Evolutionary conservation across 176 grass and related monocot species (phyloP).

Genomic region (Phoenix roebelenii): DNA sequence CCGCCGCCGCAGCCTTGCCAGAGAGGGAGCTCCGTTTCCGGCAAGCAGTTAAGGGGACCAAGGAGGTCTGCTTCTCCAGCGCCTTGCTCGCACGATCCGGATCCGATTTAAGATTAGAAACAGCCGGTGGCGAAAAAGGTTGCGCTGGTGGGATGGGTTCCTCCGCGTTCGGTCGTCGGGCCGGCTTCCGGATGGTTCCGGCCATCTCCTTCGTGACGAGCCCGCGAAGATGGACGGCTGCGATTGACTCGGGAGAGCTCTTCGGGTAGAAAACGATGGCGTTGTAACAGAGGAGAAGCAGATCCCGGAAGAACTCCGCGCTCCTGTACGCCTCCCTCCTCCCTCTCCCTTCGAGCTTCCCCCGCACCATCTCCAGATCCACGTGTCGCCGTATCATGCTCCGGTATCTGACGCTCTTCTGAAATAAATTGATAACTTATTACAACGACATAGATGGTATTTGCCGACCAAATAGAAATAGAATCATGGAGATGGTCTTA

Average conservation of each 20-base stretch:
- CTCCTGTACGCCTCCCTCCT: conserved; percentile 17
- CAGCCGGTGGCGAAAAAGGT: neutral
- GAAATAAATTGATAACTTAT: neutral
- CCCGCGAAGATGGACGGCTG: conserved; percentile 34
- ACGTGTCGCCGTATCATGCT: conserved; percentile 55
- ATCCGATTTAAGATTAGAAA: conserved; percentile 36
- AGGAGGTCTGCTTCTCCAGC: conserved; percentile 37
- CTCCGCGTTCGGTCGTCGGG: neutral
- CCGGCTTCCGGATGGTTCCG: conserved; percentile 3
- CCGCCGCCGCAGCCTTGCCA: conserved; percentile 3
- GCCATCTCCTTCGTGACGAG: conserved; percentile 37
- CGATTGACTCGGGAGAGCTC: conserved; percentile 37
- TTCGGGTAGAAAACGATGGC: conserved; percentile 67
- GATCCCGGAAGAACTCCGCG: conserved; percentile 68
- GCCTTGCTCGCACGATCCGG: conserved; percentile 34
- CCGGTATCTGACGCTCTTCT: conserved; percentile 43
- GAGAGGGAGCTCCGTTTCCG: conserved; percentile 66
- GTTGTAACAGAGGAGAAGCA: conserved; percentile 66
- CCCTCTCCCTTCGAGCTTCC: conserved; percentile 22
- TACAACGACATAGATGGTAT: too few species aligned
- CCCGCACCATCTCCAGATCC: conserved; percentile 58
- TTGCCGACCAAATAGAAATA: too few species aligned
- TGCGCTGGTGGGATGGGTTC: too few species aligned
- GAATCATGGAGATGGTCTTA: too few species aligned
- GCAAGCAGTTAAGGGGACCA: conserved; percentile 44